A percentile compares a stretch with the other conserved stretches of the same genome.
Evolutionary conservation across 1,284 basidiomycete species (phyloP).

Genomic region (Cutaneotrichosporon curvatum): DNA sequence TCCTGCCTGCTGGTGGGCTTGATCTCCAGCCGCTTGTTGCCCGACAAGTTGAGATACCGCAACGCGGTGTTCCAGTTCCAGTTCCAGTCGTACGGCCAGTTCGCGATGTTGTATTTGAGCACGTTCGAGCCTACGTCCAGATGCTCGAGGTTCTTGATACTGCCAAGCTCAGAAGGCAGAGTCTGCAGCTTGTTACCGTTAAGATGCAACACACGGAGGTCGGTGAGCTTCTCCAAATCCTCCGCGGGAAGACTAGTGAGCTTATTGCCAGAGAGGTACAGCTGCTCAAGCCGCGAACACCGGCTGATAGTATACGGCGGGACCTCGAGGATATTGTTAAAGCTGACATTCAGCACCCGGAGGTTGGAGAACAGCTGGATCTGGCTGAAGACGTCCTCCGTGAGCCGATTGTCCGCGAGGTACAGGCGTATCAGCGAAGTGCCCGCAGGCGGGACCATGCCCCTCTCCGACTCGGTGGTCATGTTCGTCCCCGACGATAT

Average conservation of each 20-base stretch:
- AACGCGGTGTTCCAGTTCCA: slow-evolving; percentile 98
- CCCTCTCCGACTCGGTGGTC: slow-evolving; percentile 36
- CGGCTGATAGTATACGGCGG: slow-evolving; percentile 69
- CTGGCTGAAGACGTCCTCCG: slow-evolving; percentile 71
- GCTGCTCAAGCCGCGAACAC: slow-evolving; percentile 63
- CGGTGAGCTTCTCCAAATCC: slow-evolving; percentile 64
- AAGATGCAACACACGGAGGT: slow-evolving; percentile 69
- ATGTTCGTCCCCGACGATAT: slow-evolving; percentile 53
- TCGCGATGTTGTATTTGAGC: slow-evolving; percentile 96
- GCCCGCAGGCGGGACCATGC: slow-evolving; percentile 17
- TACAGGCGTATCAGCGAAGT: slow-evolving; percentile 53
- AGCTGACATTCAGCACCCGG: slow-evolving; percentile 81
- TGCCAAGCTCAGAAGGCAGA: slow-evolving; percentile 80
- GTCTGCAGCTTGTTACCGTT: slow-evolving; percentile 94
- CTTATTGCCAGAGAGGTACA: slow-evolving; percentile 92
- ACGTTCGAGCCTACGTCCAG: slow-evolving; percentile 92
- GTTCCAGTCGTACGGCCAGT: slow-evolving; percentile 99
- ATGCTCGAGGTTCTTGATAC: slow-evolving; percentile 69
- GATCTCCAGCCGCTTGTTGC: slow-evolving; percentile 82
- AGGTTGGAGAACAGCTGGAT: slow-evolving; percentile 70
- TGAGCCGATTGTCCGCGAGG: slow-evolving; percentile 82
- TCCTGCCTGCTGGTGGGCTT: slow-evolving; percentile 56
- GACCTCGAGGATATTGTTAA: slow-evolving; percentile 91
- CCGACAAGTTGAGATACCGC: slow-evolving; percentile 80
- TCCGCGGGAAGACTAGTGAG: slow-evolving; percentile 84